Evolutionary conservation across 768 basidiomycete genomes (phyloP).

Genomic region (Naganishia antarctica): DNA sequence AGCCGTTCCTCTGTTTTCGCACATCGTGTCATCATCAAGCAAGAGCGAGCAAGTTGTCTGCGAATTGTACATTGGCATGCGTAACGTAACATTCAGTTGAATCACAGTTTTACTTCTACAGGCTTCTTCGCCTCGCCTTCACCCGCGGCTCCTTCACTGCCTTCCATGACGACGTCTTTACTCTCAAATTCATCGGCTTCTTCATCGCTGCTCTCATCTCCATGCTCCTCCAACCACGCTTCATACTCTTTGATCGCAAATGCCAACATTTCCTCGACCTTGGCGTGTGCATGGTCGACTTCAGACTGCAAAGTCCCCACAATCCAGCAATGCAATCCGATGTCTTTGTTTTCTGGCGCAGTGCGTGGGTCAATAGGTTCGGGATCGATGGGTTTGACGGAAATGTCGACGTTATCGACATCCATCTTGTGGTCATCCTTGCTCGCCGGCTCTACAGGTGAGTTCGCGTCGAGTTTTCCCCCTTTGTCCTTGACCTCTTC

Average conservation of each 20-base stretch:
- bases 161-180: conserved; percentile 14
- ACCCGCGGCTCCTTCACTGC: background rate
- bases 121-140: background rate
- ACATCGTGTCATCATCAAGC: too few species aligned
- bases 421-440: conserved; percentile 9
- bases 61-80: too few species aligned
- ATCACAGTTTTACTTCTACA: conserved; percentile 5
- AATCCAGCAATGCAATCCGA: conserved; percentile 27
- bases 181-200: background rate
- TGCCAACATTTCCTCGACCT: conserved; percentile 16
- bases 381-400: background rate
- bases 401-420: background rate
- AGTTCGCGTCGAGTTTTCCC: background rate
- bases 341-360: conserved; percentile 12
- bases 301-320: conserved; percentile 14
- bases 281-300: background rate
- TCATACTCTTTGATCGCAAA: conserved; percentile 20
- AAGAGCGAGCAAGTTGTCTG: too few species aligned
- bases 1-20: too few species aligned
- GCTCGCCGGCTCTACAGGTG: background rate
- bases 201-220: conserved; percentile 13
- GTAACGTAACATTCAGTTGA: too few species aligned
- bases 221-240: conserved; percentile 8
- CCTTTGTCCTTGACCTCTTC: conserved; percentile 8
- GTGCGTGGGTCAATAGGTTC: conserved; percentile 5